Evolutionary conservation across 441 rosid species (phyloP).

Genomic region (Corymbia calophylla): DNA sequence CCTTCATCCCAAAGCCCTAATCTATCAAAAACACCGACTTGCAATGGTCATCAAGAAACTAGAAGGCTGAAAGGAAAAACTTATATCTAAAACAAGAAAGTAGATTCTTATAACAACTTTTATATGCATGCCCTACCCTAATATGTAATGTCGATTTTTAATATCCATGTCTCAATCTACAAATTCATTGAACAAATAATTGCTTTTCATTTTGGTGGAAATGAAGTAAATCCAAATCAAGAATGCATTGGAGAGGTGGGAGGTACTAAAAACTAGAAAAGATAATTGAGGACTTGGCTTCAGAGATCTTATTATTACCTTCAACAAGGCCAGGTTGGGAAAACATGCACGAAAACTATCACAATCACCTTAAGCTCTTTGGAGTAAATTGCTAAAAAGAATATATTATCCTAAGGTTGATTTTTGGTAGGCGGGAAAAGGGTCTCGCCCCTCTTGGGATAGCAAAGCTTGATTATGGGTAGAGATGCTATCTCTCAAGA

Average conservation of each 20-base stretch:
- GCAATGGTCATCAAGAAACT: background rate
- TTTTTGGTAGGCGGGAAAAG: background rate
- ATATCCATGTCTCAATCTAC: background rate
- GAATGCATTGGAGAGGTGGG: background rate
- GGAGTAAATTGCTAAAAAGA: background rate
- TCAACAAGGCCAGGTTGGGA: background rate
- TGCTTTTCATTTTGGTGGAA: background rate
- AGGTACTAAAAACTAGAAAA: too few species aligned
- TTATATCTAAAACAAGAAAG: background rate
- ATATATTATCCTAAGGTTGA: background rate
- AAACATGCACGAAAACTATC: background rate
- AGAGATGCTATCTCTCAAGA: background rate
- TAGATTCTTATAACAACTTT: background rate
- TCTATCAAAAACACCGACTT: background rate
- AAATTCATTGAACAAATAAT: background rate
- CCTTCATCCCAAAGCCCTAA: background rate
- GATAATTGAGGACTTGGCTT: background rate
- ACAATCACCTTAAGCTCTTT: background rate
- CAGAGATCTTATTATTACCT: background rate
- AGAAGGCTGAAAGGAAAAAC: background rate
- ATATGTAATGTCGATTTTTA: background rate
- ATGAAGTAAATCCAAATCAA: background rate
- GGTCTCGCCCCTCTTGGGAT: background rate
- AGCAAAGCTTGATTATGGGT: background rate
- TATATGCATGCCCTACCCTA: background rate